A percentile compares a stretch with the other conserved stretches of the same genome.
These are phyloP conservation scores for Acrocalymma vagum DNA, from an alignment of 2,329 filamentous ascomycete genomes.

Conservation along the genomic window DNA sequence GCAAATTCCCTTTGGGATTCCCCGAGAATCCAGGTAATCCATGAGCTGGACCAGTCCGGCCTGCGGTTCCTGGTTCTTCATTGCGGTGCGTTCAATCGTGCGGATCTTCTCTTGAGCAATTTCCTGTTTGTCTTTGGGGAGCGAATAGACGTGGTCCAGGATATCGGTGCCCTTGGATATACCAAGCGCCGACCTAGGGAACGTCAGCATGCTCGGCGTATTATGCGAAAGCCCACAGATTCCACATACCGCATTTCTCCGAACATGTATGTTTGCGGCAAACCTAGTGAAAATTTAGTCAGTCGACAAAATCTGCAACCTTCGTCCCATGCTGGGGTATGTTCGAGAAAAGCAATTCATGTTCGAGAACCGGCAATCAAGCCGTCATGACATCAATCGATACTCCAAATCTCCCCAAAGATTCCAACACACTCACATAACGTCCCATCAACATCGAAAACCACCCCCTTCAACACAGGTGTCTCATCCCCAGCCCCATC, in stretches of 20 bases:
- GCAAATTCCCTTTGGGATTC: slow-evolving; percentile 83
- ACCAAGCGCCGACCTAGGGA: slow-evolving; percentile 62
- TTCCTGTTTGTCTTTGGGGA: slow-evolving; percentile 70
- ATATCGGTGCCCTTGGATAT: slow-evolving; percentile 83
- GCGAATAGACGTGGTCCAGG: slow-evolving; percentile 82
- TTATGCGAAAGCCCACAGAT: background rate
- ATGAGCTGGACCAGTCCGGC: slow-evolving; percentile 81
- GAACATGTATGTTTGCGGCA: slow-evolving; percentile 98
- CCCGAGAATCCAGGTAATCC: slow-evolving; percentile 76
- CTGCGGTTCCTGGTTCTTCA: slow-evolving; percentile 82
- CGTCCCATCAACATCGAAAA: slow-evolving; percentile 97
- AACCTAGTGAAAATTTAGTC: slow-evolving; percentile 62
- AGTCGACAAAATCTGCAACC: slow-evolving; percentile 7
- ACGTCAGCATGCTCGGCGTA: slow-evolving; percentile 3
- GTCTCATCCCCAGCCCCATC: slow-evolving; percentile 42
- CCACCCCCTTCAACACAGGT: slow-evolving; percentile 63
- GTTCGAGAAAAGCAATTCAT: too few relatives aligned
- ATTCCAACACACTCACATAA: slow-evolving; percentile 70
- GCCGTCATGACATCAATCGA: background rate
- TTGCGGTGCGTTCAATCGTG: slow-evolving; percentile 80
- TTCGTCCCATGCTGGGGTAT: too few relatives aligned
- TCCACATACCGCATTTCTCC: slow-evolving; percentile 73
- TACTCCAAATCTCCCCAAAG: too few relatives aligned
- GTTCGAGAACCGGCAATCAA: too few relatives aligned
- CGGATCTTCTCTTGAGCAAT: slow-evolving; percentile 77